Evolutionary conservation across 1,284 basidiomycete species (phyloP), one percentile per base, ranked within the genome.

Genomic region (Ceratobasidium sp.): DNA sequence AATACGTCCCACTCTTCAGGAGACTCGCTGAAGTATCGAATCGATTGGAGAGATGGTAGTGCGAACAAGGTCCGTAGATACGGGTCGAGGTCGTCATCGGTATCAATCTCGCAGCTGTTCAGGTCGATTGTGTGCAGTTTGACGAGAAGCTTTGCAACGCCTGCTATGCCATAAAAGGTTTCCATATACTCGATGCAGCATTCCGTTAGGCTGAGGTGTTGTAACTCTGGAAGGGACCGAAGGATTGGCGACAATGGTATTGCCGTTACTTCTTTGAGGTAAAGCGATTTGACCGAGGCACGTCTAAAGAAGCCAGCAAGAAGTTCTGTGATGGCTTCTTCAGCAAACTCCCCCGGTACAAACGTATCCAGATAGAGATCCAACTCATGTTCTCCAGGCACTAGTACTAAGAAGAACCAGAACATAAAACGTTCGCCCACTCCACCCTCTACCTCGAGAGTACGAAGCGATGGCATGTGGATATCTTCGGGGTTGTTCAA

Each of bases 121-220:
- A 62, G 61, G 15, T 62, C 61, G 37, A 62, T 19, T 19, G 37
- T 62, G 11, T 62, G 37, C 19, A 62, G 34, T 1, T 62, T n/a
- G 17, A 40, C 37, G 6, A 43, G 61, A 9, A 43, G 3, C 4
- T 22, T 11, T 62, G 15, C 43, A 13, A 13, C 34, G 19, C 3
- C 8, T 19, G 13, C 19, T n/a, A 62, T 37, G 0, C 37, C 61
- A 22, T 15, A 1, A 62, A 62, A 22, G 4, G 22, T 3, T 29
- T 29, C 25, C 2, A 22, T 9, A n/a, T 37, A 2, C 19, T 37
- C 40, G 37, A 62, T 19, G 9, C 22, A 2, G 19, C 15, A 34
- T 11, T 19, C 3, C 7, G 8, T 13, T 6, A 62, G 34, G 1
- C 37, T 32, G 22, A 62, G 61, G 19, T 43, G n/a, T 40, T 44